Evolutionary conservation across 768 basidiomycete species (phyloP).

Genomic region (Clitopilus passeckerianus): DNA sequence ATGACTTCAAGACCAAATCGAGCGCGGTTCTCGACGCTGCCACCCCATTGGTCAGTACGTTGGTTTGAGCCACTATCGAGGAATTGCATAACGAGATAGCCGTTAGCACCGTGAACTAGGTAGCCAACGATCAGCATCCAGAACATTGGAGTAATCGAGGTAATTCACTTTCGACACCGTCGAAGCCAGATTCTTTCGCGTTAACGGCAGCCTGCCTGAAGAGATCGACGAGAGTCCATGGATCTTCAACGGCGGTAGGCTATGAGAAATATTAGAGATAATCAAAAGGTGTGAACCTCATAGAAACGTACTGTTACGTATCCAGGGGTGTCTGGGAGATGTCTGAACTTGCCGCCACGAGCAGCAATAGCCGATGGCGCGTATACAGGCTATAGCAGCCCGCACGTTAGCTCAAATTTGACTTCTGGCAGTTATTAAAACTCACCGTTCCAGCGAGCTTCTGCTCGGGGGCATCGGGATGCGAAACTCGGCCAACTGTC

Average conservation of each 20-base stretch:
- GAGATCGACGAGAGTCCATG: conserved; percentile 27
- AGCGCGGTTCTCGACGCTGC: conserved; percentile 50
- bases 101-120: conserved; percentile 38
- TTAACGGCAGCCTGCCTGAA: conserved; percentile 41
- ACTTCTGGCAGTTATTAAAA: not conserved
- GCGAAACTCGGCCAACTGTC: conserved; percentile 28
- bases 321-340: conserved; percentile 29
- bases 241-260: conserved; percentile 40
- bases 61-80: conserved; percentile 41
- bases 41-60: conserved; percentile 58
- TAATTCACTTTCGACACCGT: conserved; percentile 41
- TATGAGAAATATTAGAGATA: conserved; percentile 6
- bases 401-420: not conserved
- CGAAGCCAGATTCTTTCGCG: conserved; percentile 51
- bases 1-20: conserved; percentile 50
- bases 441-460: conserved; percentile 27
- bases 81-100: conserved; percentile 46
- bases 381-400: conserved; percentile 33
- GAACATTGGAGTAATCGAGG: not conserved
- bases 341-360: conserved; percentile 34
- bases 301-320: conserved; percentile 30
- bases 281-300: not conserved
- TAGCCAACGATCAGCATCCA: not conserved
- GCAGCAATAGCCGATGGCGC: conserved; percentile 40
- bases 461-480: conserved; percentile 35